Base-by-base conservation (phyloP, 176 grass and related monocot species). In the Carex scoparia region DNA sequence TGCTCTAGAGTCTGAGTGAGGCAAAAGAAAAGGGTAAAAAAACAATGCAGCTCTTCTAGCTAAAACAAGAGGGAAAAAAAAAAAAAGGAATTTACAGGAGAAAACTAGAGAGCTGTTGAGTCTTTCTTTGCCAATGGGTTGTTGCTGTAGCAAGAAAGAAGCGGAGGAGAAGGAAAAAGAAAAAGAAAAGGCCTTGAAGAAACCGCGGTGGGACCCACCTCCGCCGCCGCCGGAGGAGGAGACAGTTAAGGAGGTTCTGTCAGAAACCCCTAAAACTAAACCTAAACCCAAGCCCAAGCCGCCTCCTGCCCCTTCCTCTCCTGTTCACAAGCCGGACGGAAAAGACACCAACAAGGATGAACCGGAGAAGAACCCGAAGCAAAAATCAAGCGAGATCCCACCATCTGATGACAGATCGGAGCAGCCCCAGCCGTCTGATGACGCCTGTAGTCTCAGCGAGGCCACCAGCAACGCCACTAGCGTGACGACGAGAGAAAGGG, bases 241-340 rank as follows among this genome's bases (percentile, higher is more conserved):
- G 89, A 93, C 87, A 38, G 95, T 98, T 19, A 98, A 98, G 86
- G 95, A 98, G 85, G 95, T 98, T 69, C 88, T 94, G 49, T 94
- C 91, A 1, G 95, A 92, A 87, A 98, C 92, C 13, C 84, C 88
- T n/a, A 82, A 72, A 7, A 54, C 44, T 2, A 73, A 74, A 7
- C 66, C 78, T 16, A 63, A 57, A 13, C 10, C 81, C 12, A 67
- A 65, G 38, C 60, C 42, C 14, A 5, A 38, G 10, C 42, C 51
- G 10, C 62, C 18, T 60, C 30, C 62, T 38, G 28, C 49, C 2
- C 69, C 81, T 30, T 53, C 23, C 2, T 56, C 69, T 6, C 33
- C 57, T 44, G 79, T 55, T 9, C 38, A 55, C 6, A 77, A 65
- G 46, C 40, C 23, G 31, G 37, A 76, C 16, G 56, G 56, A 13